Evolutionary conservation across 1,284 basidiomycete genomes (phyloP), one percentile per base, ranked within the genome.

Genomic region (Pseudozyma flocculosa): DNA sequence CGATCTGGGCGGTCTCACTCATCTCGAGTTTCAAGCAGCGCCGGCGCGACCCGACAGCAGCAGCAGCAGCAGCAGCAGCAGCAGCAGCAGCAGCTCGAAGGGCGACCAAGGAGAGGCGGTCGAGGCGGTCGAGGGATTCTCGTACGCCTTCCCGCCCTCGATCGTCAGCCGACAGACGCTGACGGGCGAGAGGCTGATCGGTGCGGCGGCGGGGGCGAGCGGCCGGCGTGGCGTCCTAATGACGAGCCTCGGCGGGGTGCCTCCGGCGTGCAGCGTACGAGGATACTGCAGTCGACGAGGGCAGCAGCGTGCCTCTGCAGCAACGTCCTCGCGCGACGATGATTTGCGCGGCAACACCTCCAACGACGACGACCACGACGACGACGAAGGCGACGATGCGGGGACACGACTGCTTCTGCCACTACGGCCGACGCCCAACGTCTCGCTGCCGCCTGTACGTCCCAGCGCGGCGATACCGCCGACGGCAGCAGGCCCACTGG

Each of bases 171-270:
- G 43, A 18, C n/a, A 37, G n/a, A 3, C 18, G 5, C 18, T 59
- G 36, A 23, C 30, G 1, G n/a, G 18, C 13, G 57, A 60, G 38
- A 47, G 57, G 7, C 32, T 60, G 21, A 44, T 54, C 17, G 52
- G 51, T 7, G 48, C 48, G 7, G 49, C 57, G 15, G 18, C 49
- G 4, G 57, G 57, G 24, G 45, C 45, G 21, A 43, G 38, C 36
- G 57, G 48, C 7, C 32, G 29, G 3, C 39, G 48, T 7, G 57
- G 36, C 21, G 13, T 60, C 37, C 34, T 60, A 14, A 14, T 45
- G 4, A 43, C 52, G 15, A 54, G 48, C 23, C 24, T 54, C 11
- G 57, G 57, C 8, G 57, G 57, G 17, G 43, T 60, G 17, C 51
- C 52, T 4, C 57, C 57, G 18, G 18, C 38, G 17, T 60, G 57